Evolutionary conservation across 768 basidiomycete genomes (phyloP).

Genomic region (Hypsizygus marmoreus): DNA sequence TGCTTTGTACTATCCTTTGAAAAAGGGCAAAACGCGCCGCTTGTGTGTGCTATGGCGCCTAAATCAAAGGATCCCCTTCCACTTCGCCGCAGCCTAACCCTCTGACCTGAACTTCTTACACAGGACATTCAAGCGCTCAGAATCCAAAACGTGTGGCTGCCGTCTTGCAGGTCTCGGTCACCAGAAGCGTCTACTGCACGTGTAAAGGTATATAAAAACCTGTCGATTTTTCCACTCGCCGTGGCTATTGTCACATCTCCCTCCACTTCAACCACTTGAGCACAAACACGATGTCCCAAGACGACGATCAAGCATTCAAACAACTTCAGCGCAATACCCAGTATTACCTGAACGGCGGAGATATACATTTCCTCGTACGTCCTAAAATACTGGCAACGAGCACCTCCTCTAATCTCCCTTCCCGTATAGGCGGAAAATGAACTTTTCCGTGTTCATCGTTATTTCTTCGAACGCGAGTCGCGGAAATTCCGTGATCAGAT

Average conservation of each 20-base stretch:
- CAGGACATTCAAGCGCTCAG: constrained; percentile 1
- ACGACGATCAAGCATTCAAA: constrained; percentile 15
- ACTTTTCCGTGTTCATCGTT: constrained; percentile 59
- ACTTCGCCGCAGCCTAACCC: neutral
- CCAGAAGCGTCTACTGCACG: constrained; percentile 2
- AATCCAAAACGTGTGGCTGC: too few species aligned
- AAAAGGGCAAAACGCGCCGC: too few species aligned
- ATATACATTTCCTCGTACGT: constrained; percentile 55
- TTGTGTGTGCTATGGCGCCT: too few species aligned
- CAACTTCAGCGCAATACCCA: constrained; percentile 27
- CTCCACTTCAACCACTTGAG: too few species aligned
- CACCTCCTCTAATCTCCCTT: neutral
- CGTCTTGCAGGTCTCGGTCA: neutral
- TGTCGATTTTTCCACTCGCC: too few species aligned
- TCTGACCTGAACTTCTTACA: neutral
- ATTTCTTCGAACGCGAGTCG: constrained; percentile 67
- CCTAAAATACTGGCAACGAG: neutral
- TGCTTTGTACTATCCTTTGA: too few species aligned
- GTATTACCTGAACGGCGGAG: constrained; percentile 58
- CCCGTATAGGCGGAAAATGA: constrained; percentile 56
- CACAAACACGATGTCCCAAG: too few species aligned
- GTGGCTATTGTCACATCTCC: too few species aligned
- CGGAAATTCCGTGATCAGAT: constrained; percentile 43
- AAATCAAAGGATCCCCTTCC: too few species aligned
- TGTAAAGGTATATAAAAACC: constrained; percentile 8